A percentile compares a stretch with the other conserved stretches of the same genome.
phyloP scores from a whole-genome alignment of 2,329 filamentous ascomycete species.

The Colletotrichum cereale region DNA sequence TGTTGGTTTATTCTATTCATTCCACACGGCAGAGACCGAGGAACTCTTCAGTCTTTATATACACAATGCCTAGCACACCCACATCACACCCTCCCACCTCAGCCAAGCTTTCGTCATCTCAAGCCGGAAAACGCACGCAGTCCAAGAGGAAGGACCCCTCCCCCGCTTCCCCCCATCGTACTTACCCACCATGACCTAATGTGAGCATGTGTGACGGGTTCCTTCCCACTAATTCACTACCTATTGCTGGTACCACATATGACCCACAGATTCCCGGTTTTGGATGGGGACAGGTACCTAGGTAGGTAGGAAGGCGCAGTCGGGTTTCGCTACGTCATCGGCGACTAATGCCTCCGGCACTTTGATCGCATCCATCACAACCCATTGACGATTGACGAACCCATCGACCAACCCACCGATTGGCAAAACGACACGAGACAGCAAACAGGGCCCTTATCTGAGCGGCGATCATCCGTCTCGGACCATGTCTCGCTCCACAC shows the following conservation, averaged over 20 bases:
- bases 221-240: neutral
- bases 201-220: neutral
- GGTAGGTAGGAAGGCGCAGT: neutral
- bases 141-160: slow-evolving; percentile 5
- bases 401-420: neutral
- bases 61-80: neutral
- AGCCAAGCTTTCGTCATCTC: neutral
- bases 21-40: fast-evolving
- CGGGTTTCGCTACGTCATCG: neutral
- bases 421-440: neutral
- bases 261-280: slow-evolving; percentile 24
- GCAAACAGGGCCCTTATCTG: neutral
- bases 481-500: neutral
- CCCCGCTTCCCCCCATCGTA: slow-evolving; percentile 22
- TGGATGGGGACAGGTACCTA: neutral
- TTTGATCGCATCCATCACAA: neutral
- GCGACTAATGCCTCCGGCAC: neutral
- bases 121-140: neutral
- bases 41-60: neutral
- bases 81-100: neutral
- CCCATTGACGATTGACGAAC: neutral
- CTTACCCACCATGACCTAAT: slow-evolving; percentile 32
- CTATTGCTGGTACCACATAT: neutral
- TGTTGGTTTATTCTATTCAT: neutral
- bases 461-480: neutral